Evolutionary conservation across 495 filamentous ascomycete species (phyloP).

Genomic region (Daldinia decipiens): DNA sequence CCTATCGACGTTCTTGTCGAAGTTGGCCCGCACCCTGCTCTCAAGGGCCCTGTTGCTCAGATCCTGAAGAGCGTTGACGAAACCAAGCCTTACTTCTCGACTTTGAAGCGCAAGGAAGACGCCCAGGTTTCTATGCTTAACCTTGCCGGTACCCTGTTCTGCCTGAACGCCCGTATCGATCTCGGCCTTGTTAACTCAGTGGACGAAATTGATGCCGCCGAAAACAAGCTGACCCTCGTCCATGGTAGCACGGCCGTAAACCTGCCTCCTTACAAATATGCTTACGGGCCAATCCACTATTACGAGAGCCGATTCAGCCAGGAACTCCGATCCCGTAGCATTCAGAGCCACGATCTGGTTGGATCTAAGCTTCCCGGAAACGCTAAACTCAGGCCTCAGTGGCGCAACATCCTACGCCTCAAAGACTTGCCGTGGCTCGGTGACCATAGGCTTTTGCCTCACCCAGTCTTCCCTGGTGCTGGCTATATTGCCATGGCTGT

Average conservation of each 20-base stretch:
- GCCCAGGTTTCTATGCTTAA: slow-evolving; percentile 3
- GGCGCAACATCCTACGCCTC: slow-evolving; percentile 60
- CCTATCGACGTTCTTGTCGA: slow-evolving; percentile 4
- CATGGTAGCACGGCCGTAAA: slow-evolving; percentile 12
- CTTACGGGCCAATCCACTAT: slow-evolving; percentile 14
- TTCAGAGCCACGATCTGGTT: slow-evolving; percentile 60
- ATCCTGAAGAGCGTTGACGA: slow-evolving; percentile 52
- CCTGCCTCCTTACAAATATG: slow-evolving; percentile 26
- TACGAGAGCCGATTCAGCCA: slow-evolving; percentile 57
- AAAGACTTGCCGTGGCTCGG: slow-evolving; percentile 61
- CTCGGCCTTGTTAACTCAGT: slow-evolving; percentile 24
- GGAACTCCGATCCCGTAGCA: slow-evolving; percentile 55
- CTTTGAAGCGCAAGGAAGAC: slow-evolving; percentile 36
- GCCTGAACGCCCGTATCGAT: slow-evolving; percentile 12
- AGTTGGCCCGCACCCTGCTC: slow-evolving; percentile 50
- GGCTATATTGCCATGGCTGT: slow-evolving; percentile 62
- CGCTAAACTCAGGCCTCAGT: slow-evolving; percentile 55
- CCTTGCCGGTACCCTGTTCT: slow-evolving; percentile 27
- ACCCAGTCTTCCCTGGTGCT: slow-evolving; percentile 62
- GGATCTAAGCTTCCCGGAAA: slow-evolving; percentile 57
- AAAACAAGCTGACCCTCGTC: slow-evolving; percentile 25
- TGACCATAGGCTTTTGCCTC: slow-evolving; percentile 50
- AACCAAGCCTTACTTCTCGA: slow-evolving; percentile 47
- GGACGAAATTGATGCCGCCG: not conserved
- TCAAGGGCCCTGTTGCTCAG: slow-evolving; percentile 58